Evolutionary conservation across 768 basidiomycete species (phyloP).

Genomic region (Roridomyces roridus): DNA sequence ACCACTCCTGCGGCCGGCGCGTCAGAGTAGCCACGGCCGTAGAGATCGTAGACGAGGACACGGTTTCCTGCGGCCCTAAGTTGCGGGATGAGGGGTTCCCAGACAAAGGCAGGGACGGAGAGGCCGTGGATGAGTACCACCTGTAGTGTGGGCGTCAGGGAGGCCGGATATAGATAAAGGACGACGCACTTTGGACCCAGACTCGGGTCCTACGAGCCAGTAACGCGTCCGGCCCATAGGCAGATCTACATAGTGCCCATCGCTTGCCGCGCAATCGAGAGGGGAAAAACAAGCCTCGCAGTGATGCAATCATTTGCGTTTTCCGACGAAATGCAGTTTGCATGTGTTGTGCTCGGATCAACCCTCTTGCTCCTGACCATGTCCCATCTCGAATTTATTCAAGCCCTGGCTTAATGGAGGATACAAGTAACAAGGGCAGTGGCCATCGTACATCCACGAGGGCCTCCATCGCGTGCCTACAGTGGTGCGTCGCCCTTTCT

Average conservation of each 20-base stretch:
- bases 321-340: no score
- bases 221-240: constrained; percentile 78
- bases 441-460: no score
- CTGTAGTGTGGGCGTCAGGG: constrained; percentile 40
- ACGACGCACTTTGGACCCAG: constrained; percentile 63
- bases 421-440: no score
- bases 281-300: no score
- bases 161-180: constrained; percentile 4
- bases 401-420: no score
- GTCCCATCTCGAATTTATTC: no score
- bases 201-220: constrained; percentile 77
- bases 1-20: constrained; percentile 58
- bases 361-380: no score
- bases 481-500: no score
- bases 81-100: constrained; percentile 75
- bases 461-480: no score
- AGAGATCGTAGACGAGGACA: constrained; percentile 81
- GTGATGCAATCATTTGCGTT: no score
- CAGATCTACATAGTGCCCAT: constrained; percentile 67
- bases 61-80: constrained; percentile 71
- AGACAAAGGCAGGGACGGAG: constrained; percentile 77
- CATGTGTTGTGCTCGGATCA: no score
- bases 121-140: constrained; percentile 81
- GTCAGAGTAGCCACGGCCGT: constrained; percentile 84
- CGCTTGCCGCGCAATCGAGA: no score